A percentile compares a stretch with the other conserved stretches of the same genome.
Evolutionary conservation across 2,329 filamentous ascomycete species (phyloP).

Genomic region (Fusarium oligoseptatum): DNA sequence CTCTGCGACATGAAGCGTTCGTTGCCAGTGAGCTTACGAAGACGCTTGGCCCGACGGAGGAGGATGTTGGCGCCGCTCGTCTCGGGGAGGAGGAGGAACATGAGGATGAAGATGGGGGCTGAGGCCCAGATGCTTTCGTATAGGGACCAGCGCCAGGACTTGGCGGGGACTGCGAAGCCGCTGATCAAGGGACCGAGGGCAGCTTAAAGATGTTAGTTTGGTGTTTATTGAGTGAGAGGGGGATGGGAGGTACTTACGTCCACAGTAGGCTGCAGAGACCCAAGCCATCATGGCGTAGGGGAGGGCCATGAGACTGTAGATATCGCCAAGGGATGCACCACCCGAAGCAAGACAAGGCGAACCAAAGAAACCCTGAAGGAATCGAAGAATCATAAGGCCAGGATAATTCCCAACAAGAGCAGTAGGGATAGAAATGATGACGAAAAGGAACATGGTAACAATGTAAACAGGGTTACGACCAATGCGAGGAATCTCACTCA

Average conservation of each 20-base stretch:
- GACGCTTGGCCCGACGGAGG: slow-evolving; percentile 69
- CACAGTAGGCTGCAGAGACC: slow-evolving; percentile 67
- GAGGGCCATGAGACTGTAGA: slow-evolving; percentile 67
- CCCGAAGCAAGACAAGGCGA: slow-evolving; percentile 74
- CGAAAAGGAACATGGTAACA: slow-evolving; percentile 75
- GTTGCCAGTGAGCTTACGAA: slow-evolving; percentile 72
- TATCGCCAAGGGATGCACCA: slow-evolving; percentile 64
- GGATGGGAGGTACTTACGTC: slow-evolving; percentile 49
- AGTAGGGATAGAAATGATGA: slow-evolving; percentile 74
- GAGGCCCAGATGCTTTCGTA: slow-evolving; percentile 75
- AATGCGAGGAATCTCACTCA: slow-evolving; percentile 75
- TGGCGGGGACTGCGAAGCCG: slow-evolving; percentile 69
- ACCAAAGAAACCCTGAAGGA: slow-evolving; percentile 76
- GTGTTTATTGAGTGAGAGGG: slow-evolving; percentile 43
- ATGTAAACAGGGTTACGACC: slow-evolving; percentile 78
- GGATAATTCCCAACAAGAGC: slow-evolving; percentile 73
- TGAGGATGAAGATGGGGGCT: slow-evolving; percentile 68
- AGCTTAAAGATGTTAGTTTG: slow-evolving; percentile 46
- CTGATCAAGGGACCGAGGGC: slow-evolving; percentile 72
- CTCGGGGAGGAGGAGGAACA: slow-evolving; percentile 75
- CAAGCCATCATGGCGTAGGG: slow-evolving; percentile 72
- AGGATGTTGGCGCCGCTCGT: slow-evolving; percentile 72
- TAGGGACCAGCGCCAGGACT: slow-evolving; percentile 74
- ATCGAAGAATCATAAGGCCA: slow-evolving; percentile 73
- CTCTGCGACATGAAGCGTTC: slow-evolving; percentile 69